These are phyloP conservation scores for Anisogramma anomala DNA, from an alignment of 2,329 filamentous ascomycete genomes.

Conservation along the genomic window DNA sequence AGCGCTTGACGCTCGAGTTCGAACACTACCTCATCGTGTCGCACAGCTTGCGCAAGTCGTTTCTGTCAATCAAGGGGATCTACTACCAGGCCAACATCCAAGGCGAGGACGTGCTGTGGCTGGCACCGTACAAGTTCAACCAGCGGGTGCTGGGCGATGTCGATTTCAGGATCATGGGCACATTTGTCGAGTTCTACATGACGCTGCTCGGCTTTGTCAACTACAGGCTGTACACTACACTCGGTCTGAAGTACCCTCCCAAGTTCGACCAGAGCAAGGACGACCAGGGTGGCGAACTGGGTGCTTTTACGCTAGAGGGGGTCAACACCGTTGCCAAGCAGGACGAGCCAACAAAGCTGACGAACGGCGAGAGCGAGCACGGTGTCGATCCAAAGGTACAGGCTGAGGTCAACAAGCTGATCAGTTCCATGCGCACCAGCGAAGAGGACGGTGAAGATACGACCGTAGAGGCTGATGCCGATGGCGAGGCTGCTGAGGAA, in stretches of 20 bases:
- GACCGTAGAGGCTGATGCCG: slow-evolving; percentile 28
- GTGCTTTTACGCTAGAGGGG: slow-evolving; percentile 81
- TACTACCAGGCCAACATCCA: slow-evolving; percentile 98
- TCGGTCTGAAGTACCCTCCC: slow-evolving; percentile 89
- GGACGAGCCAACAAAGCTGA: slow-evolving; percentile 42
- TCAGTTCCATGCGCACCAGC: slow-evolving; percentile 51
- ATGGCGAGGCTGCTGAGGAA: slow-evolving; percentile 35
- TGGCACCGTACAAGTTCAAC: slow-evolving; percentile 96
- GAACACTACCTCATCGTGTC: slow-evolving; percentile 95
- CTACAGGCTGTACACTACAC: slow-evolving; percentile 81
- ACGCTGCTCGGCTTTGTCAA: slow-evolving; percentile 93
- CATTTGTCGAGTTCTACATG: slow-evolving; percentile 98
- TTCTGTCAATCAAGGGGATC: slow-evolving; percentile 97
- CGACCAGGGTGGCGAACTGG: slow-evolving; percentile 78
- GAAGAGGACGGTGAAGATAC: slow-evolving; percentile 30
- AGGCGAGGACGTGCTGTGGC: slow-evolving; percentile 92
- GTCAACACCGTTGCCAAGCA: slow-evolving; percentile 45
- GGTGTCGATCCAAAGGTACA: slow-evolving; percentile 52
- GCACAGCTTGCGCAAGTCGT: slow-evolving; percentile 85
- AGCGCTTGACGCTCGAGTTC: slow-evolving; percentile 87
- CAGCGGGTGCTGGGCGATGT: slow-evolving; percentile 88
- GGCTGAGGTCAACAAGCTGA: slow-evolving; percentile 55
- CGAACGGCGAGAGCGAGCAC: slow-evolving; percentile 38
- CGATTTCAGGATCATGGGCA: slow-evolving; percentile 98
- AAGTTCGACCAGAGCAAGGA: slow-evolving; percentile 84